Conservation (phyloP, 2,329 filamentous ascomycete genomes). For the Talaromyces albobiverticillius region DNA sequence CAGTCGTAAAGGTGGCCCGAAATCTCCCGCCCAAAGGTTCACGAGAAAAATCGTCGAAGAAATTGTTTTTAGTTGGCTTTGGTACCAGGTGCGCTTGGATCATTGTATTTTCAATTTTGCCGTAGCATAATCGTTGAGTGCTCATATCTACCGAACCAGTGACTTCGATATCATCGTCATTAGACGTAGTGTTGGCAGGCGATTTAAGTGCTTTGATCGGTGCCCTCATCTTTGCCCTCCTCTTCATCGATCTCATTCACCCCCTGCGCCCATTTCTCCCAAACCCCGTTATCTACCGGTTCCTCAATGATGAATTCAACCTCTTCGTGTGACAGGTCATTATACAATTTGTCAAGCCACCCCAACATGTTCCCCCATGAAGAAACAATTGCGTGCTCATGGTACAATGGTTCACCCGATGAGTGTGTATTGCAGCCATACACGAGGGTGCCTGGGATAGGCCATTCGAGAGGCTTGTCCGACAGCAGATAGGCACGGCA, state of each 20-base stretch:
- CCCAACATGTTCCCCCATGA: slow-evolving; percentile 54
- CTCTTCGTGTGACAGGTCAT: slow-evolving; percentile 41
- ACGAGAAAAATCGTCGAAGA: slow-evolving; percentile 52
- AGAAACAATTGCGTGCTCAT: slow-evolving; percentile 61
- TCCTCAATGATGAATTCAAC: slow-evolving; percentile 27
- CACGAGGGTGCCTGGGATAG: slow-evolving; percentile 53
- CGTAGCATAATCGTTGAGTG: slow-evolving; percentile 75
- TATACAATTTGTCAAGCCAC: slow-evolving; percentile 61
- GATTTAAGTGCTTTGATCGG: too few species aligned
- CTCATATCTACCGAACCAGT: slow-evolving; percentile 57
- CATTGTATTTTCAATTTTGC: slow-evolving; percentile 66
- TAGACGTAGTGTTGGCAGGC: too few species aligned
- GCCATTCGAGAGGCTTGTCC: slow-evolving; percentile 49
- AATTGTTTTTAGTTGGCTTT: slow-evolving; percentile 59
- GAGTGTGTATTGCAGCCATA: slow-evolving; percentile 68
- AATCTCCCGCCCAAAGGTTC: too few species aligned
- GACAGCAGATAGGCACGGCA: slow-evolving; percentile 62
- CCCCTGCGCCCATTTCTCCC: slow-evolving; percentile 13
- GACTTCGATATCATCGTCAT: slow-evolving; percentile 38
- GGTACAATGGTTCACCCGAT: slow-evolving; percentile 58
- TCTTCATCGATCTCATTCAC: slow-evolving; percentile 1
- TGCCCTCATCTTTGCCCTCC: background rate
- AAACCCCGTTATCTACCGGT: slow-evolving; percentile 19
- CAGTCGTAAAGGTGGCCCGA: too few species aligned
- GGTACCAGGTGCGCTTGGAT: slow-evolving; percentile 69